A percentile compares a stretch with the other conserved stretches of the same genome.
Evolutionary conservation across 208 protist species (phyloP).

Genomic region (Endotrypanum monterogeii): DNA sequence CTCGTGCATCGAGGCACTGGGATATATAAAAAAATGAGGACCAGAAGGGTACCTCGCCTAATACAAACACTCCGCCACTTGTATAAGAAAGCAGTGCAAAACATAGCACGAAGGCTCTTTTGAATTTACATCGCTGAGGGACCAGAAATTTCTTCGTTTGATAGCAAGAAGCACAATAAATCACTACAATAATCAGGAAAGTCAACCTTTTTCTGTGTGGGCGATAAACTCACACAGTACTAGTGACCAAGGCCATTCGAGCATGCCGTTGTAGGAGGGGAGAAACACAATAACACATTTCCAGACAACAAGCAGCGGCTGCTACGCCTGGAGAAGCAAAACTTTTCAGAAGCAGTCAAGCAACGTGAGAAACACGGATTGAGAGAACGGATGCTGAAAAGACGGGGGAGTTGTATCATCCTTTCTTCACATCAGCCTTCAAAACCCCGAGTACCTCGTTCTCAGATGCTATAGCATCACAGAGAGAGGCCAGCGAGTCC

Average conservation of each 20-base stretch:
- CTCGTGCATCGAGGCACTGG: too few species aligned
- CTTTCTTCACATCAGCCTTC: neutral
- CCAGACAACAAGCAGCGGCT: neutral
- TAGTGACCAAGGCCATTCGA: neutral
- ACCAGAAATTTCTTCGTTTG: neutral
- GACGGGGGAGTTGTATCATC: neutral
- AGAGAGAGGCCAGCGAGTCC: slow-evolving; percentile 38
- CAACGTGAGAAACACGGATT: neutral
- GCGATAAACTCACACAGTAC: neutral
- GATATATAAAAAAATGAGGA: neutral
- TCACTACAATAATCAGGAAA: too few species aligned
- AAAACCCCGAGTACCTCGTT: too few species aligned
- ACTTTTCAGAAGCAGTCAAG: neutral
- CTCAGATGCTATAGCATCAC: neutral
- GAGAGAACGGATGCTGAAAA: neutral
- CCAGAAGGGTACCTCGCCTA: neutral
- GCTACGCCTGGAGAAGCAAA: neutral
- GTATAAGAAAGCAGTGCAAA: neutral
- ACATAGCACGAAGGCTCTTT: neutral
- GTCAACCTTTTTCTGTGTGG: neutral
- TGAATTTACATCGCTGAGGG: neutral
- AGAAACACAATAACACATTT: neutral
- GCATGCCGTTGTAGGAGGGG: neutral
- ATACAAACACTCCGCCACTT: neutral
- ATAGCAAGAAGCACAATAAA: neutral